These are phyloP conservation scores for Penicillium sp. DNA, from an alignment of 2,329 filamentous ascomycete species.

Conservation along the genomic window DNA sequence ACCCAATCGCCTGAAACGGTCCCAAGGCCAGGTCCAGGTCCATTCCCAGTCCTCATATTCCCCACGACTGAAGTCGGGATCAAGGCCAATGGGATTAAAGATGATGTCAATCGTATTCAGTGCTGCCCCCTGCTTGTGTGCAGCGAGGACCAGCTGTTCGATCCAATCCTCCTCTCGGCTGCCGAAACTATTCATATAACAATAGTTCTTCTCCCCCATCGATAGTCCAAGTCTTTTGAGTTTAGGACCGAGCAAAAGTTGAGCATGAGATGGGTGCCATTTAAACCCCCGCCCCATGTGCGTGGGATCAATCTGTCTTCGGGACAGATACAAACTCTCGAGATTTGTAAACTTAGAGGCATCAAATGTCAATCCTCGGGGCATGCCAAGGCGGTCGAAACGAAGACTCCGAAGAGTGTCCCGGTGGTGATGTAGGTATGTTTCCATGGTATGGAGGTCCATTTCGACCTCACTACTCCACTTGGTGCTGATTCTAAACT, in stretches of 20 bases:
- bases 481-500: constrained; percentile 8
- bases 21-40: constrained; percentile 7
- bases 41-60: constrained; percentile 5
- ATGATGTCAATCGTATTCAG: constrained; percentile 8
- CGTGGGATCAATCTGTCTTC: constrained; percentile 7
- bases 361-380: constrained; percentile 4
- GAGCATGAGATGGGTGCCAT: constrained; percentile 6
- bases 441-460: constrained; percentile 2
- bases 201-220: constrained; percentile 6
- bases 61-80: constrained; percentile 5
- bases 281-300: no score
- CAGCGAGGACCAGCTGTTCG: constrained; percentile 60
- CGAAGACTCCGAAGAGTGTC: constrained; percentile 3
- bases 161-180: constrained; percentile 57
- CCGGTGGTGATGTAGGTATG: constrained; percentile 4
- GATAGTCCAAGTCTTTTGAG: constrained; percentile 5
- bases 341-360: constrained; percentile 5
- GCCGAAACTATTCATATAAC: constrained; percentile 10
- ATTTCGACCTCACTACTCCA: constrained; percentile 3
- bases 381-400: constrained; percentile 6
- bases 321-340: constrained; percentile 3
- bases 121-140: constrained; percentile 50
- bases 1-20: constrained; percentile 3
- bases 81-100: constrained; percentile 3
- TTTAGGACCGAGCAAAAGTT: constrained; percentile 4